Percentiles rank a stretch among this genome's conserved stretches.
Evolutionary conservation across 495 filamentous ascomycete genomes (phyloP).

Genomic region (Neurospora sublineolata): DNA sequence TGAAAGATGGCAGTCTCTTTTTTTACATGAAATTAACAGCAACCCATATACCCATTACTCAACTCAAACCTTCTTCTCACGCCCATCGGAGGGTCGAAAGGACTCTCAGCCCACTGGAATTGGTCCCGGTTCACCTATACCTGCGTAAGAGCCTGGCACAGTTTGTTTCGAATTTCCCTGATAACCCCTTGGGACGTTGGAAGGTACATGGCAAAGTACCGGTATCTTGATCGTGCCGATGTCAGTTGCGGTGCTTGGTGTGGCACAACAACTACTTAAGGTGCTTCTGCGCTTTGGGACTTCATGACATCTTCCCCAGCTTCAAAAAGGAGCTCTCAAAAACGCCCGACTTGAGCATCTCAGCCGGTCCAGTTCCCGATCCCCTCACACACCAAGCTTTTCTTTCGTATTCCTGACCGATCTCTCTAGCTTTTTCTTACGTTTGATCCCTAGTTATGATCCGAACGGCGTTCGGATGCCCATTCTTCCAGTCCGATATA

Average conservation of each 20-base stretch:
- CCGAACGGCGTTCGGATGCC: background rate
- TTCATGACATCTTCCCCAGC: background rate
- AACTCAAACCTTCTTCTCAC: background rate
- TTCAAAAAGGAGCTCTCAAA: background rate
- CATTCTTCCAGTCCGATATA: background rate
- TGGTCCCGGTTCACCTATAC: background rate
- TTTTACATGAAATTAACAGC: background rate
- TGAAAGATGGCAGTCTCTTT: background rate
- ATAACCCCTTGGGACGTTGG: background rate
- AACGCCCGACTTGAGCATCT: too few relatives aligned
- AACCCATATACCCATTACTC: background rate
- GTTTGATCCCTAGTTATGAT: background rate
- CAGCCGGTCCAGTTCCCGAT: background rate
- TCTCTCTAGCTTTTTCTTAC: background rate
- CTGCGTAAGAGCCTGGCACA: background rate
- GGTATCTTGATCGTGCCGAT: background rate
- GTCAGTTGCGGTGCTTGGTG: background rate
- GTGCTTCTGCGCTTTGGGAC: background rate
- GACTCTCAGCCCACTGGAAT: background rate
- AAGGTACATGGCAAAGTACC: background rate
- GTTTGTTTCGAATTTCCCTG: background rate
- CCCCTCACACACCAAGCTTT: background rate
- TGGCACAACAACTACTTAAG: background rate
- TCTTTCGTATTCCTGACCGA: background rate
- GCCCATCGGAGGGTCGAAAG: background rate